Percentiles rank a stretch among this genome's conserved stretches.
phyloP scores from a whole-genome alignment of 1,284 basidiomycete genomes.

The Nidula niveotomentosa region DNA sequence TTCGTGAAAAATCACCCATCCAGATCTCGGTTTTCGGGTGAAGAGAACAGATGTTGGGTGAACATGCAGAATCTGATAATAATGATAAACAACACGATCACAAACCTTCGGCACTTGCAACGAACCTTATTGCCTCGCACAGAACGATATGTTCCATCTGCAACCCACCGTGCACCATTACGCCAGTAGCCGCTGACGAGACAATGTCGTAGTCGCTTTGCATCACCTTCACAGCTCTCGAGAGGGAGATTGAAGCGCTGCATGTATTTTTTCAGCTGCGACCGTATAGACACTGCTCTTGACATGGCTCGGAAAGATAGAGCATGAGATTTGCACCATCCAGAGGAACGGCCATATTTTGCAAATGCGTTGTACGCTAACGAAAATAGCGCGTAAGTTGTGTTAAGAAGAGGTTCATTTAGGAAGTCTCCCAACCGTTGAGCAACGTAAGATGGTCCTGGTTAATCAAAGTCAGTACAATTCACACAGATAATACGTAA shows the following conservation, averaged over 20 bases:
- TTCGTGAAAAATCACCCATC: constrained; percentile 96
- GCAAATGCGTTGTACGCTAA: constrained; percentile 92
- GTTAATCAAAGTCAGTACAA: constrained; percentile 1
- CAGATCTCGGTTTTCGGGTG: constrained; percentile 84
- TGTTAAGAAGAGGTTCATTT: background rate
- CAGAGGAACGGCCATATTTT: constrained; percentile 77
- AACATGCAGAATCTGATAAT: constrained; percentile 74
- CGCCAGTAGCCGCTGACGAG: constrained; percentile 93
- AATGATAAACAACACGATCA: background rate
- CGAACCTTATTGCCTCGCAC: constrained; percentile 80
- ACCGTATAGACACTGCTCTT: constrained; percentile 87
- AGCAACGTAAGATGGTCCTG: constrained; percentile 91
- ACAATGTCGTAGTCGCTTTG: constrained; percentile 76
- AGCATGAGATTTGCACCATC: constrained; percentile 92
- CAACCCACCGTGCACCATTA: constrained; percentile 87
- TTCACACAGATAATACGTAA: background rate
- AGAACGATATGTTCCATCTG: constrained; percentile 88
- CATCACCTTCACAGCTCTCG: constrained; percentile 86
- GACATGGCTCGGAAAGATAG: constrained; percentile 93
- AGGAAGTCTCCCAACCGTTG: constrained; percentile 60
- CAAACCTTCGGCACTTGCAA: constrained; percentile 8
- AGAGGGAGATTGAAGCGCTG: constrained; percentile 78
- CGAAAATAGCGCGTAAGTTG: background rate
- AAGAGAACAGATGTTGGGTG: constrained; percentile 96
- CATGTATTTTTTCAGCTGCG: constrained; percentile 93